phyloP scores from a whole-genome alignment of 2,329 filamentous ascomycete species.

The Fusarium sp. region DNA sequence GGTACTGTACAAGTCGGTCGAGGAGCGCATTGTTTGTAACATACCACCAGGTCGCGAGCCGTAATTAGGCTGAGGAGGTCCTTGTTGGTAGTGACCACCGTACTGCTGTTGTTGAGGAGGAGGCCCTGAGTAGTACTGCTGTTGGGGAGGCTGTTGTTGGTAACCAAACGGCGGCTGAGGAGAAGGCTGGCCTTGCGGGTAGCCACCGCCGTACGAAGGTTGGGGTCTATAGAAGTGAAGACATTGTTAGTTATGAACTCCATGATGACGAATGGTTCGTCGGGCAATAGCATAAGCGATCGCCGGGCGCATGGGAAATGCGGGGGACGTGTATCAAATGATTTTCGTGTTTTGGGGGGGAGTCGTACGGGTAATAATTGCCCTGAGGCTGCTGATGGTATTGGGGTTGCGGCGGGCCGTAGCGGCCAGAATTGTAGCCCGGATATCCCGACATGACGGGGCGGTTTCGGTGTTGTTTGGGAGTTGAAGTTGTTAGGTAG shows the following conservation, averaged over 20 bases:
- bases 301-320: slow-evolving; percentile 17
- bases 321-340: slow-evolving; percentile 9
- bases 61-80: slow-evolving; percentile 57
- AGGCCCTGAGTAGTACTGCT: slow-evolving; percentile 52
- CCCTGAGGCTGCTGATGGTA: slow-evolving; percentile 47
- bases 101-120: slow-evolving; percentile 50
- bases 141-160: slow-evolving; percentile 53
- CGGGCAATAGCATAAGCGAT: slow-evolving; percentile 10
- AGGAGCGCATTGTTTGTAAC: slow-evolving; percentile 18
- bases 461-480: background rate
- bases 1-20: background rate
- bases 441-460: slow-evolving; percentile 71
- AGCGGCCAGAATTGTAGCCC: slow-evolving; percentile 62
- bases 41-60: slow-evolving; percentile 61
- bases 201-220: slow-evolving; percentile 59
- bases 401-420: slow-evolving; percentile 47
- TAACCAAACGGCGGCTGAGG: slow-evolving; percentile 61
- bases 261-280: slow-evolving; percentile 1
- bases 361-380: slow-evolving; percentile 62
- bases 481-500: background rate
- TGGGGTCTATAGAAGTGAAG: slow-evolving; percentile 49
- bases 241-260: slow-evolving; percentile 33
- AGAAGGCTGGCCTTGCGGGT: slow-evolving; percentile 56
- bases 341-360: slow-evolving; percentile 17
- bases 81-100: slow-evolving; percentile 43